Evolutionary conservation across 352 stramenopile genomes (phyloP).

Genomic region (Phytopythium vexans): DNA sequence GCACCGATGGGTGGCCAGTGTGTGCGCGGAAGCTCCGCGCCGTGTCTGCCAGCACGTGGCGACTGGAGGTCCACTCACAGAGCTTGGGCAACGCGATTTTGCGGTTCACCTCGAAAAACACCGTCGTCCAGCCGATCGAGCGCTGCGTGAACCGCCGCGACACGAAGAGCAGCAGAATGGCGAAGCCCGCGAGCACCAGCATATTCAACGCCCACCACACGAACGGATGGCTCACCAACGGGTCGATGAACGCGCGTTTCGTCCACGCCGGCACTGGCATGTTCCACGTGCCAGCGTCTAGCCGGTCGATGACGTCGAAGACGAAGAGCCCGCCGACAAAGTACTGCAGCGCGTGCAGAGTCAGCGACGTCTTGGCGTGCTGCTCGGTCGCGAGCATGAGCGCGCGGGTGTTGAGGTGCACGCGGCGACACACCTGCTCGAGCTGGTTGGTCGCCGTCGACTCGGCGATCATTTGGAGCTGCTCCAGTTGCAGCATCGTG

Average conservation of each 20-base stretch:
- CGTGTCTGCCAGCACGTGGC: constrained; percentile 15
- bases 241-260: constrained; percentile 30
- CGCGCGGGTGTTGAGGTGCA: constrained; percentile 88
- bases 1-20: constrained; percentile 44
- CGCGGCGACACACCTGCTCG: constrained; percentile 80
- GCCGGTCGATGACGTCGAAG: constrained; percentile 94
- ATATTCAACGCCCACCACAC: constrained; percentile 92
- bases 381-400: constrained; percentile 80
- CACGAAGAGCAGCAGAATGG: constrained; percentile 39
- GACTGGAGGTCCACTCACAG: constrained; percentile 20
- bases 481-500: constrained; percentile 91
- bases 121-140: constrained; percentile 82
- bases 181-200: constrained; percentile 63
- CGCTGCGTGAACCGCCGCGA: constrained; percentile 48
- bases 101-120: constrained; percentile 71
- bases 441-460: constrained; percentile 90
- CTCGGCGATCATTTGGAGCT: constrained; percentile 92
- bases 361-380: constrained; percentile 61
- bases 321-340: constrained; percentile 91
- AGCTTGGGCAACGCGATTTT: constrained; percentile 35
- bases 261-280: constrained; percentile 85
- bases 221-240: constrained; percentile 46
- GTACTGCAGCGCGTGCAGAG: constrained; percentile 89
- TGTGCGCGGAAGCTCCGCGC: constrained; percentile 48
- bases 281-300: constrained; percentile 92